These are phyloP conservation scores for Aspergillus sp. DNA, from an alignment of 2,329 filamentous ascomycete genomes.

Conservation along the genomic window DNA sequence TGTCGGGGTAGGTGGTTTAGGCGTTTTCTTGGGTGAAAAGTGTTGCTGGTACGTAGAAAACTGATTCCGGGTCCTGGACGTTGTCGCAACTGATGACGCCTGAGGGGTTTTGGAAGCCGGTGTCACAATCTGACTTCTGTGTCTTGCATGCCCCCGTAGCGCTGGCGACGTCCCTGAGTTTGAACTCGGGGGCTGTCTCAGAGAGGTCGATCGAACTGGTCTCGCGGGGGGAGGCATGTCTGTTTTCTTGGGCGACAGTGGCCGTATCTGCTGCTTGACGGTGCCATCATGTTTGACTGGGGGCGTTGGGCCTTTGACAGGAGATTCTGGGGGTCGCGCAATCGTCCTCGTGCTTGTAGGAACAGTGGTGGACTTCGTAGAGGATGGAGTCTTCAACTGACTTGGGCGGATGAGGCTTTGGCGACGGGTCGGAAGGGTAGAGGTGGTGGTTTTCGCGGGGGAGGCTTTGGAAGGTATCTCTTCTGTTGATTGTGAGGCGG, in stretches of 20 bases:
- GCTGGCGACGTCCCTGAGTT: slow-evolving; percentile 15
- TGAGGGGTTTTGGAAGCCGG: slow-evolving; percentile 18
- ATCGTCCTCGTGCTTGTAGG: slow-evolving; percentile 19
- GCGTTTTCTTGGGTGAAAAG: slow-evolving; percentile 39
- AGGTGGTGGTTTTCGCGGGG: slow-evolving; percentile 2
- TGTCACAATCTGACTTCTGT: slow-evolving; percentile 36
- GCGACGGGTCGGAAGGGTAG: slow-evolving; percentile 21
- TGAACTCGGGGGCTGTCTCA: slow-evolving; percentile 33
- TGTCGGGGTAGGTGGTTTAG: slow-evolving; percentile 23
- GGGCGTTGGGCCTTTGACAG: slow-evolving; percentile 22
- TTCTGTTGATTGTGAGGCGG: slow-evolving; percentile 10
- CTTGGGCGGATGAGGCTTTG: slow-evolving; percentile 32
- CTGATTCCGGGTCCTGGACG: slow-evolving; percentile 27
- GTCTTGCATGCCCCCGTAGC: slow-evolving; percentile 31
- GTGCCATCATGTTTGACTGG: slow-evolving; percentile 18
- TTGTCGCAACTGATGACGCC: slow-evolving; percentile 18
- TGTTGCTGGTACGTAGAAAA: slow-evolving; percentile 41
- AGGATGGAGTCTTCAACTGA: slow-evolving; percentile 18
- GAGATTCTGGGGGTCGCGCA: slow-evolving; percentile 22
- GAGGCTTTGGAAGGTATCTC: slow-evolving; percentile 16
- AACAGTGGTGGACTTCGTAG: slow-evolving; percentile 16
- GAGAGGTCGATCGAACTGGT: slow-evolving; percentile 36
- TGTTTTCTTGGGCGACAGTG: slow-evolving; percentile 30
- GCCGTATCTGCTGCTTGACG: slow-evolving; percentile 10
- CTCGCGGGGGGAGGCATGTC: slow-evolving; percentile 36